phyloP scores from a whole-genome alignment of 2,329 filamentous ascomycete species.

The Penicillium janthinellum region DNA sequence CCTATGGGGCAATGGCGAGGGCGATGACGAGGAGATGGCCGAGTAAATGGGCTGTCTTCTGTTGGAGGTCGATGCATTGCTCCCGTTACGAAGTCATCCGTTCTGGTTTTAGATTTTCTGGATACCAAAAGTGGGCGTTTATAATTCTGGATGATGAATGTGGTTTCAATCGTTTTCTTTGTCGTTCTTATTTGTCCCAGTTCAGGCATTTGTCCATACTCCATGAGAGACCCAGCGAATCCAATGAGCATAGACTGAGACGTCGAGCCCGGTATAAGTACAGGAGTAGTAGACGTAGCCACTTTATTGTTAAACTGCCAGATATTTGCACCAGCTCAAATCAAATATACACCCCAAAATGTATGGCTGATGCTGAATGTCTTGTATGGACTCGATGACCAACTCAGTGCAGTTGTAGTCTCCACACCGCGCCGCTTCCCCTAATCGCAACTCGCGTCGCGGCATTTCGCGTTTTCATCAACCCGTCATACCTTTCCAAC shows the following conservation, averaged over 20 bases:
- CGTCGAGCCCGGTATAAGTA: not conserved
- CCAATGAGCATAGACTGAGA: slow-evolving; percentile 9
- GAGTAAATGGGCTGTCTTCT: slow-evolving; percentile 31
- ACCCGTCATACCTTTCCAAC: slow-evolving; percentile 5
- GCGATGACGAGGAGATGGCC: slow-evolving; percentile 44
- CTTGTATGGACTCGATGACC: too few species aligned
- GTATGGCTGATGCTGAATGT: not conserved
- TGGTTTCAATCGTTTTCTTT: slow-evolving; percentile 20
- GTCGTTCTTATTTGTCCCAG: slow-evolving; percentile 12
- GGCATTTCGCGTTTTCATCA: slow-evolving; percentile 25
- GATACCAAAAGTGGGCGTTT: slow-evolving; percentile 39
- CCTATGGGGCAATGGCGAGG: slow-evolving; percentile 72
- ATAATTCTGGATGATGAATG: slow-evolving; percentile 17
- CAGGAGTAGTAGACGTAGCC: not conserved
- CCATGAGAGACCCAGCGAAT: slow-evolving; percentile 8
- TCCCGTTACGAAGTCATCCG: slow-evolving; percentile 26
- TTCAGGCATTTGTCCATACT: slow-evolving; percentile 4
- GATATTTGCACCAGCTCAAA: too few species aligned
- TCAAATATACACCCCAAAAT: not conserved
- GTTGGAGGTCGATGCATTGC: slow-evolving; percentile 10
- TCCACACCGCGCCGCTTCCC: slow-evolving; percentile 13
- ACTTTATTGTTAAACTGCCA: too few species aligned
- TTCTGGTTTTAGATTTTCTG: slow-evolving; percentile 30
- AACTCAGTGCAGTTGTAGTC: not conserved
- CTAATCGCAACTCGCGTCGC: slow-evolving; percentile 16